Evolutionary conservation across 164 flowering plant species (phyloP).

Genomic region (Vitis vinifera): DNA sequence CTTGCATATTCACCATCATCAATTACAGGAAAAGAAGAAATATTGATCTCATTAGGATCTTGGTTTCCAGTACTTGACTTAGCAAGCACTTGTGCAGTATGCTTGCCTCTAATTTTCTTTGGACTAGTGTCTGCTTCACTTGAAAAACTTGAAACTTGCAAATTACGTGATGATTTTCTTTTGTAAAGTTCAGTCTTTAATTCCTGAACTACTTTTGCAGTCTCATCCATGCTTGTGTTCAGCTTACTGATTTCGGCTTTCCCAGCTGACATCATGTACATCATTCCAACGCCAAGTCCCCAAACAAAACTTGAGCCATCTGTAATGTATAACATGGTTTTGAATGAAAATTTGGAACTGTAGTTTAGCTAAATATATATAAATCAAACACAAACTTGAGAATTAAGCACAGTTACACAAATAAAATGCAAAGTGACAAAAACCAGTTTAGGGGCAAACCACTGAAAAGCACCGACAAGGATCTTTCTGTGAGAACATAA

Average conservation of each 20-base stretch:
- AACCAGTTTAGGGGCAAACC: no score
- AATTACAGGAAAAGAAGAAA: slow-evolving; percentile 7
- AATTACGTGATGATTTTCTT: slow-evolving; percentile 38
- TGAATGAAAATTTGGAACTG: neutral
- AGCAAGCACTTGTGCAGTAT: slow-evolving; percentile 5
- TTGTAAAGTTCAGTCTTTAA: slow-evolving; percentile 46
- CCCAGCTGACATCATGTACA: slow-evolving; percentile 78
- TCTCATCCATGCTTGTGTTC: slow-evolving; percentile 52
- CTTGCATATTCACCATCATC: slow-evolving; percentile 52
- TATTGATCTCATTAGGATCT: slow-evolving; percentile 14
- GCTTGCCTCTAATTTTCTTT: slow-evolving; percentile 11
- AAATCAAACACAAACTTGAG: no score
- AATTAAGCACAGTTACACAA: no score
- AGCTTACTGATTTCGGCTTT: slow-evolving; percentile 63
- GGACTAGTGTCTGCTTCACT: slow-evolving; percentile 4
- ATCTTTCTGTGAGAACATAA: no score
- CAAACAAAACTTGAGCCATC: slow-evolving; percentile 48
- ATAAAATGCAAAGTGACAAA: no score
- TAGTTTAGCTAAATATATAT: neutral
- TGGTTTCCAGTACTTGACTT: slow-evolving; percentile 3
- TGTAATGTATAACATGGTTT: slow-evolving; percentile 18
- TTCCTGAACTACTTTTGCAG: slow-evolving; percentile 53
- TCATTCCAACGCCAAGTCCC: slow-evolving; percentile 69
- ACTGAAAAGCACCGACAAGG: no score
- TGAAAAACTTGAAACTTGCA: slow-evolving; percentile 16